Conservation (phyloP, 768 basidiomycete genomes). For the Nidula microcarpa region DNA sequence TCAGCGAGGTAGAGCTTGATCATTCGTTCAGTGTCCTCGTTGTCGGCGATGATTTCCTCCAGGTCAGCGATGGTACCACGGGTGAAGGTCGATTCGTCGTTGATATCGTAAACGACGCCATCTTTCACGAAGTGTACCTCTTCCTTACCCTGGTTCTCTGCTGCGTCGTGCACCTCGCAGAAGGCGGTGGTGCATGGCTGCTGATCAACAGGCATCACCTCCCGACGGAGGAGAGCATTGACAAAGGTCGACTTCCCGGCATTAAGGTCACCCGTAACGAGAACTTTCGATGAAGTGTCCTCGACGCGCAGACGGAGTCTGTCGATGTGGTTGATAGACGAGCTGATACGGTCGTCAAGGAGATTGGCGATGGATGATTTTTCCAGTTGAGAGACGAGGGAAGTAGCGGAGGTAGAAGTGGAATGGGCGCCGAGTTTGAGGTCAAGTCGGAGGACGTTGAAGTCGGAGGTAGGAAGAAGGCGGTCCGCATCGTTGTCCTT, state of each 20-base stretch:
- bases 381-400: conserved; percentile 89
- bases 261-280: conserved; percentile 97
- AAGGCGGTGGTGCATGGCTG: conserved; percentile 98
- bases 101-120: conserved; percentile 60
- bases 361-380: conserved; percentile 91
- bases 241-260: conserved; percentile 99
- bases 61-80: conserved; percentile 65
- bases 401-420: conserved; percentile 57
- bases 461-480: conserved; percentile 54
- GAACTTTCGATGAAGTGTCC: conserved; percentile 92
- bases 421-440: conserved; percentile 82
- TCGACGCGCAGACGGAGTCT: conserved; percentile 83
- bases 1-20: conserved; percentile 91
- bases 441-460: conserved; percentile 88
- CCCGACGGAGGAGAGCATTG: conserved; percentile 86
- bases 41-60: conserved; percentile 74
- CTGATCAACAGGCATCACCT: conserved; percentile 96
- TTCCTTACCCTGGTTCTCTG: conserved; percentile 75
- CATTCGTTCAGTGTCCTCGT: conserved; percentile 66
- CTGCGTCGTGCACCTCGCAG: conserved; percentile 91
- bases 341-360: conserved; percentile 77
- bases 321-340: conserved; percentile 75
- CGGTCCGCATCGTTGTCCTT: conserved; percentile 25
- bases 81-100: conserved; percentile 75
- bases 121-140: conserved; percentile 83